Percentiles rank a stretch among this genome's conserved stretches.
Conservation (phyloP, 768 basidiomycete genomes). For the Leucogyrophana mollusca region DNA sequence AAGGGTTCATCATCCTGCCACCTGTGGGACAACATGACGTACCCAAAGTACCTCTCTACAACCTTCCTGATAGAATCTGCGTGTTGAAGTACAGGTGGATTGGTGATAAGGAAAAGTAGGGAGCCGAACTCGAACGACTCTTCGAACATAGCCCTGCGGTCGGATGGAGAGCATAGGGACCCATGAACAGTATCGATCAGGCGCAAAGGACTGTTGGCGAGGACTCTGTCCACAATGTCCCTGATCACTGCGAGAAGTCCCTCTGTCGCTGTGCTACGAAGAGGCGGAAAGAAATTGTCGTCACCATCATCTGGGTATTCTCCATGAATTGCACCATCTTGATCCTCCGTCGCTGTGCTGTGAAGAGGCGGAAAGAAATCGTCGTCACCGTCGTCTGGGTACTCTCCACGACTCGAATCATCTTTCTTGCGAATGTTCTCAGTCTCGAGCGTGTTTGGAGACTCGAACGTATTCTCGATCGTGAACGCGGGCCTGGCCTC, state of each 20-base stretch:
- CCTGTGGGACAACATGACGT: slow-evolving; percentile 18
- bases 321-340: too few species aligned
- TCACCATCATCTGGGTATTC: too few species aligned
- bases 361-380: too few species aligned
- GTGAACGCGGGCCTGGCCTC: too few species aligned
- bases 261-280: too few species aligned
- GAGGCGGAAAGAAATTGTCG: too few species aligned
- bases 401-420: too few species aligned
- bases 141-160: slow-evolving; percentile 8
- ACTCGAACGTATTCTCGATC: too few species aligned
- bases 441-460: too few species aligned
- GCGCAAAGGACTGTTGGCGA: slow-evolving; percentile 5
- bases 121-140: slow-evolving; percentile 10
- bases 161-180: slow-evolving; percentile 10
- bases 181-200: slow-evolving; percentile 15
- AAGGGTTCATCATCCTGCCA: slow-evolving; percentile 17
- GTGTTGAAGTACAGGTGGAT: neutral
- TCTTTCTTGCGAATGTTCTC: too few species aligned
- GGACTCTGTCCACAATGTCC: slow-evolving; percentile 2
- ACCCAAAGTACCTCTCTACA: slow-evolving; percentile 13
- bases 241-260: slow-evolving; percentile 1
- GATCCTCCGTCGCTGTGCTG: too few species aligned
- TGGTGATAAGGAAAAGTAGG: slow-evolving; percentile 7
- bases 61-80: neutral
- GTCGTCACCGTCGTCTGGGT: too few species aligned